Conservation (phyloP, 1,284 basidiomycete genomes). For the Cronartium ribicola region DNA sequence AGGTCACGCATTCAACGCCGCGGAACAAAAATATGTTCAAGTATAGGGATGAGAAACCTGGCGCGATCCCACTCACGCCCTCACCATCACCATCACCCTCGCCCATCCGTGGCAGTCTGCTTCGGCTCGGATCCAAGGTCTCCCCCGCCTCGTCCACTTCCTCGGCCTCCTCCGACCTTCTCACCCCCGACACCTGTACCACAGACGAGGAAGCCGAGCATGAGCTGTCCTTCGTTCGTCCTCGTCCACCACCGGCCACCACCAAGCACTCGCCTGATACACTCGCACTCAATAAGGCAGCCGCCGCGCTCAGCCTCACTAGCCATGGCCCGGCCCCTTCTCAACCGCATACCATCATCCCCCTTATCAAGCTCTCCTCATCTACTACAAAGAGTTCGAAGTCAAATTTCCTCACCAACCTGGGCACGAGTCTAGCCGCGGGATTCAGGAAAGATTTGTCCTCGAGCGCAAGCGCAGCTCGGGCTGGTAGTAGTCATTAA, state of each 20-base stretch:
- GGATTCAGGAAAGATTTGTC: too few species aligned
- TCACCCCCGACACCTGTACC: conserved; percentile 16
- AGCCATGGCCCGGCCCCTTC: background rate
- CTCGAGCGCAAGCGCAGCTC: too few species aligned
- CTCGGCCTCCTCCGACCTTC: conserved; percentile 3
- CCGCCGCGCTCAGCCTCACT: background rate
- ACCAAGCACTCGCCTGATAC: background rate
- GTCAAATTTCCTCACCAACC: background rate
- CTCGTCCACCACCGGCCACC: conserved; percentile 5
- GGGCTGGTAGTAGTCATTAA: too few species aligned
- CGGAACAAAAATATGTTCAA: conserved; percentile 25
- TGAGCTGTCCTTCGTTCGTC: conserved; percentile 14
- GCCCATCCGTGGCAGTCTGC: conserved; percentile 11
- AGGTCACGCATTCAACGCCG: conserved; percentile 17
- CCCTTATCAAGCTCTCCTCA: background rate
- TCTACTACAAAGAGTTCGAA: background rate
- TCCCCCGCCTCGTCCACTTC: conserved; percentile 32
- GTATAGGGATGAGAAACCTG: conserved; percentile 15
- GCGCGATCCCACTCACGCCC: conserved; percentile 16
- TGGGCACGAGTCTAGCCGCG: too few species aligned
- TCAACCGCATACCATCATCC: background rate
- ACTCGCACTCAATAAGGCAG: background rate
- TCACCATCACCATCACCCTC: conserved; percentile 15
- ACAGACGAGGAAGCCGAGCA: conserved; percentile 25
- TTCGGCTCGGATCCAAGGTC: conserved; percentile 5